Percentiles rank a stretch among this genome's conserved stretches.
phyloP scores from a whole-genome alignment of 148 eudicot genomes.

The Mesembryanthemum crystallinum region DNA sequence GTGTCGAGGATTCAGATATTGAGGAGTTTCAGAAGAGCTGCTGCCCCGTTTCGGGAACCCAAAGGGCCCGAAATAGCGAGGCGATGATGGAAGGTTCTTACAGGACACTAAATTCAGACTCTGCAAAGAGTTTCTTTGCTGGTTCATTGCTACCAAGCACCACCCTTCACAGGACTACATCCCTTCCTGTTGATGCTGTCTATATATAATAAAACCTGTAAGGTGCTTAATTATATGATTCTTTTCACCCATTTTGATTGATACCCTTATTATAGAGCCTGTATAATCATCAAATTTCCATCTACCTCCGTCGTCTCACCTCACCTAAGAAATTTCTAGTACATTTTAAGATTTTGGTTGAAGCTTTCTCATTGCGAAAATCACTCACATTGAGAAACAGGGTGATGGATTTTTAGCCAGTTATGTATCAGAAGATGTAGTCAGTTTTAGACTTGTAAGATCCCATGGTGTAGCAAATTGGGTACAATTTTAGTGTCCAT shows the following conservation, averaged over 20 bases:
- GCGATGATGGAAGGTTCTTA: conserved; percentile 26
- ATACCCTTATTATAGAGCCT: conserved; percentile 21
- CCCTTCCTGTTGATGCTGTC: conserved; percentile 69
- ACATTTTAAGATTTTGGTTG: background rate
- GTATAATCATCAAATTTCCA: conserved; percentile 5
- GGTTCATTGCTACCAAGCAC: conserved; percentile 40
- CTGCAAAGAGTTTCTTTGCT: conserved; percentile 4
- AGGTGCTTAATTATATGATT: conserved; percentile 8
- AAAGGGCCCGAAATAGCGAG: conserved; percentile 34
- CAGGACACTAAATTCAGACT: conserved; percentile 11
- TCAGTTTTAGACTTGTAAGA: conserved; percentile 19
- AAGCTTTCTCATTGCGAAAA: background rate
- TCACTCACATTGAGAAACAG: conserved; percentile 1
- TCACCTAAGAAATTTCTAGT: conserved; percentile 10
- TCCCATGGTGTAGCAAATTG: conserved; percentile 10
- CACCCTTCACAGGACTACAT: conserved; percentile 57
- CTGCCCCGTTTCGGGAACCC: conserved; percentile 36
- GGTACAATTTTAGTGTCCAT: conserved; percentile 18
- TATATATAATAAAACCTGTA: conserved; percentile 33
- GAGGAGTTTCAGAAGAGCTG: conserved; percentile 20
- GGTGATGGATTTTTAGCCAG: conserved; percentile 8
- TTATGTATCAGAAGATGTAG: conserved; percentile 19
- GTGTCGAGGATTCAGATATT: background rate
- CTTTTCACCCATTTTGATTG: conserved; percentile 15
- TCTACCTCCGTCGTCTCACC: background rate